phyloP scores from a whole-genome alignment of 768 basidiomycete species.

The Favolaschia claudopus region DNA sequence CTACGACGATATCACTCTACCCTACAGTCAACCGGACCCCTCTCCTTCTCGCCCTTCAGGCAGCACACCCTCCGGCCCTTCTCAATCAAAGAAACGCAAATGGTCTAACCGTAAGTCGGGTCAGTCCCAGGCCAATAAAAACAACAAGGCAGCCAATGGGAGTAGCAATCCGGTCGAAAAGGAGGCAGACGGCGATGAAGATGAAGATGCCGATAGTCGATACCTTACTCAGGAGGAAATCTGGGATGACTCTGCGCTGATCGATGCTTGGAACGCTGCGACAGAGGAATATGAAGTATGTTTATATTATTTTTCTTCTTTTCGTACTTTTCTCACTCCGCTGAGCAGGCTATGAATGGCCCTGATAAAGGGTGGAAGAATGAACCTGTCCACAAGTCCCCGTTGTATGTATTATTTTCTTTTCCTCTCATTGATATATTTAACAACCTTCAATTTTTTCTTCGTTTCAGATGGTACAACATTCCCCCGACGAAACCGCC shows the following conservation, averaged over 20 bases:
- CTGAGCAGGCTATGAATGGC: slow-evolving; percentile 60
- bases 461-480: slow-evolving; percentile 75
- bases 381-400: slow-evolving; percentile 72
- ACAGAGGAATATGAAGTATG: slow-evolving; percentile 79
- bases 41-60: slow-evolving; percentile 20
- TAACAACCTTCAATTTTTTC: too few species aligned
- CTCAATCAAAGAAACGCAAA: slow-evolving; percentile 66
- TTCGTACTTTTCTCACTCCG: background rate
- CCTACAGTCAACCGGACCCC: slow-evolving; percentile 40
- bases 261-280: slow-evolving; percentile 87
- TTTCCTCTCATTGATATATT: background rate
- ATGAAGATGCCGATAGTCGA: slow-evolving; percentile 61
- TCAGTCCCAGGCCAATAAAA: slow-evolving; percentile 31
- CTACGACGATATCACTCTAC: slow-evolving; percentile 69
- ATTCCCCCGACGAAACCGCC: slow-evolving; percentile 50
- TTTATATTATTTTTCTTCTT: background rate
- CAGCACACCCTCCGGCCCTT: slow-evolving; percentile 31
- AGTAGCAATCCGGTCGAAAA: slow-evolving; percentile 23
- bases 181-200: slow-evolving; percentile 40
- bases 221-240: slow-evolving; percentile 76
- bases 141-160: slow-evolving; percentile 53
- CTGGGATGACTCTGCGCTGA: slow-evolving; percentile 87
- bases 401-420: slow-evolving; percentile 60
- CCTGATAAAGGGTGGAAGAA: slow-evolving; percentile 76
- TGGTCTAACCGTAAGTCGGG: slow-evolving; percentile 44